A percentile compares a stretch with the other conserved stretches of the same genome.
Conservation (phyloP, 2,329 filamentous ascomycete genomes). For the Dothideomycetes sp. region DNA sequence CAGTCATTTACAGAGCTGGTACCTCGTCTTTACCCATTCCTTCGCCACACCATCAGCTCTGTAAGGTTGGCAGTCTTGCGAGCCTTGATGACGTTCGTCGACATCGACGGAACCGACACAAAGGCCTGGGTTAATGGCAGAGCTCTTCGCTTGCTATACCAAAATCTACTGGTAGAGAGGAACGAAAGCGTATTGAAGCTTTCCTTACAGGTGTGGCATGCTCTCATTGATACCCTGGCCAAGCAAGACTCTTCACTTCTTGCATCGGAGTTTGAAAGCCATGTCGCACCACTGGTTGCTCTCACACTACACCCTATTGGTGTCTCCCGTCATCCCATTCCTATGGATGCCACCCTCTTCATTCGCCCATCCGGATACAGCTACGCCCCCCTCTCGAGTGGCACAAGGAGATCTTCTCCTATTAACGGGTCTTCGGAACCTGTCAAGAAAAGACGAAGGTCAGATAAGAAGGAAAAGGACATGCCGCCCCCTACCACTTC, state of each 20-base stretch:
- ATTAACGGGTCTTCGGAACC: conserved; percentile 47
- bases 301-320: conserved; percentile 86
- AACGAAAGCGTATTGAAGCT: conserved; percentile 72
- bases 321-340: conserved; percentile 77
- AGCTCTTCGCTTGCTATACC: conserved; percentile 79
- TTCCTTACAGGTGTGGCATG: conserved; percentile 79
- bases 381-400: conserved; percentile 47
- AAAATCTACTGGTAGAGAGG: conserved; percentile 88
- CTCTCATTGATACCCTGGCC: conserved; percentile 60
- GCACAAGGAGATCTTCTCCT: conserved; percentile 29
- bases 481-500: conserved; percentile 30
- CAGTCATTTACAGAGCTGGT: conserved; percentile 89
- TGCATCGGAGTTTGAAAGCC: conserved; percentile 59
- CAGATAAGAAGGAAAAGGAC: conserved; percentile 68
- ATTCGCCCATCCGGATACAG: conserved; percentile 85
- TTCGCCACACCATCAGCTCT: conserved; percentile 92
- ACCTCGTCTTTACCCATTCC: conserved; percentile 86
- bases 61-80: conserved; percentile 89
- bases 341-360: conserved; percentile 83
- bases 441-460: conserved; percentile 69
- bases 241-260: conserved; percentile 51
- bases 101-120: conserved; percentile 66
- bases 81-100: conserved; percentile 83
- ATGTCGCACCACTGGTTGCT: conserved; percentile 71
- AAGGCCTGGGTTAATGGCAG: conserved; percentile 89